These are phyloP conservation scores for Clarkia xantiana DNA, from an alignment of 345 rosid genomes.

Conservation along the genomic window DNA sequence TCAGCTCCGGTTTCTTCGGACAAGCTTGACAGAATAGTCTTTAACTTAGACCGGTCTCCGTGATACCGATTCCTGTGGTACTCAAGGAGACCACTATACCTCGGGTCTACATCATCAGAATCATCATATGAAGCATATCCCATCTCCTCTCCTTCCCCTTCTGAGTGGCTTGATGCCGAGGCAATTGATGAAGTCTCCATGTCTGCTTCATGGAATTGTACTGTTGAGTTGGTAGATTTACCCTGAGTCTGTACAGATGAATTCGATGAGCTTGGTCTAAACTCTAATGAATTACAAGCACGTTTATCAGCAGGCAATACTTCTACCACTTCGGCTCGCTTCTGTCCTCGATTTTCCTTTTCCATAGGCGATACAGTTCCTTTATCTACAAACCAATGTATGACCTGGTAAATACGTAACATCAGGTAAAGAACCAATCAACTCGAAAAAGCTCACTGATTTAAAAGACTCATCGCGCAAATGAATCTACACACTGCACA, in stretches of 20 bases:
- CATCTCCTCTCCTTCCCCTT: conserved; percentile 65
- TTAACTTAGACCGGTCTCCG: conserved; percentile 53
- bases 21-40: conserved; percentile 34
- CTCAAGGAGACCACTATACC: conserved; percentile 37
- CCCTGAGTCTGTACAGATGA: conserved; percentile 44
- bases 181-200: conserved; percentile 86
- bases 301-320: conserved; percentile 92
- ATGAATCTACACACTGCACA: too few relatives aligned
- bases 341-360: conserved; percentile 76
- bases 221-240: conserved; percentile 30
- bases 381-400: conserved; percentile 12
- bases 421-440: background rate
- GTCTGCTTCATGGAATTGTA: conserved; percentile 37
- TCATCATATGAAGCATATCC: conserved; percentile 81
- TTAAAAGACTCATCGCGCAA: too few relatives aligned
- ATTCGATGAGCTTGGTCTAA: conserved; percentile 20
- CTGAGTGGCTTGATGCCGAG: conserved; percentile 70
- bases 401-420: background rate
- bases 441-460: too few relatives aligned
- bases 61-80: conserved; percentile 58
- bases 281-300: conserved; percentile 75
- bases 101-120: conserved; percentile 52
- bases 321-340: conserved; percentile 55
- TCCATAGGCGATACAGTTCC: too few relatives aligned
- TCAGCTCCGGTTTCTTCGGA: conserved; percentile 47